Conservation (phyloP, 1,284 basidiomycete species). For the Cryptococcus floricola region DNA sequence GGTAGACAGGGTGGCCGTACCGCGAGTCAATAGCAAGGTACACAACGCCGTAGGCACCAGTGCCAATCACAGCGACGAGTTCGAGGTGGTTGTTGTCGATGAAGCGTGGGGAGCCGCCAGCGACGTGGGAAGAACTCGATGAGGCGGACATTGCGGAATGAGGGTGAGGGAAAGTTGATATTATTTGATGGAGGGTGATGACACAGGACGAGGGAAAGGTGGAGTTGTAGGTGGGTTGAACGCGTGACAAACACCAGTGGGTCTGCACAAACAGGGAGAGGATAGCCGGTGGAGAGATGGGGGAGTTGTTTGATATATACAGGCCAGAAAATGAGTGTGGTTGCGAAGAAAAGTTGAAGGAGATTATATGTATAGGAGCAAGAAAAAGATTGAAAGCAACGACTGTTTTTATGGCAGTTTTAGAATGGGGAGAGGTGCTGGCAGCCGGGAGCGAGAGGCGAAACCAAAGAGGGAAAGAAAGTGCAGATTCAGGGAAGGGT, state of each 20-base stretch:
- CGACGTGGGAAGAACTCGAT: conserved; percentile 19
- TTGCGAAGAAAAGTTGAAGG: neutral
- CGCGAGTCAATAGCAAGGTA: conserved; percentile 73
- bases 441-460: neutral
- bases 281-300: neutral
- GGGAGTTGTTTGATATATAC: neutral
- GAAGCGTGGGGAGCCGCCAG: conserved; percentile 20
- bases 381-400: too few relatives aligned
- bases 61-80: conserved; percentile 83
- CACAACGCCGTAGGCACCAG: conserved; percentile 94
- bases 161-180: neutral
- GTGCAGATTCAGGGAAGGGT: neutral
- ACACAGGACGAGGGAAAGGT: neutral
- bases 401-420: too few relatives aligned
- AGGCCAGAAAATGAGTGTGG: neutral
- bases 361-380: neutral
- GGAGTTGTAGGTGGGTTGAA: neutral
- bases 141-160: conserved; percentile 5
- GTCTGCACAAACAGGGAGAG: too few relatives aligned
- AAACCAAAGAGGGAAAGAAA: neutral
- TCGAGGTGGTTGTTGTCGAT: conserved; percentile 79
- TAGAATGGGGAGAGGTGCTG: too few relatives aligned
- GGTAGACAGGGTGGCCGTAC: conserved; percentile 53
- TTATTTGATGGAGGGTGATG: neutral
- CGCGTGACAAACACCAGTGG: too few relatives aligned